phyloP scores from a whole-genome alignment of 495 filamentous ascomycete genomes.

The Daldinia bambusicola region DNA sequence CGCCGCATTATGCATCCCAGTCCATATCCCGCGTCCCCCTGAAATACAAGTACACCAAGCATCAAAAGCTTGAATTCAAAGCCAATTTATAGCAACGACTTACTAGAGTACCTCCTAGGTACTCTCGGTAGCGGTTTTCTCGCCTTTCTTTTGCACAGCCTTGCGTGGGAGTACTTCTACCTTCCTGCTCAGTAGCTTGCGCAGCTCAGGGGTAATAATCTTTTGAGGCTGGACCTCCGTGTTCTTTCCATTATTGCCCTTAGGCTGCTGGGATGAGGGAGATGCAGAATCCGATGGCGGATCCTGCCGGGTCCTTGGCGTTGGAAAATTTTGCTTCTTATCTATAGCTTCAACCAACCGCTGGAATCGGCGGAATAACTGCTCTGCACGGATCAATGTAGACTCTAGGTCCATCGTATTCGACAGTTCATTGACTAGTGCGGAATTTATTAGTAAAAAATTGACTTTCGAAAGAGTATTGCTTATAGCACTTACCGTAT shows the following conservation, averaged over 20 bases:
- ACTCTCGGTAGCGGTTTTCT: slow-evolving; percentile 32
- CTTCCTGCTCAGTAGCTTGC: slow-evolving; percentile 76
- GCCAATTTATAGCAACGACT: not conserved
- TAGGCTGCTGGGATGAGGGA: slow-evolving; percentile 20
- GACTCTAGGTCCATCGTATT: slow-evolving; percentile 89
- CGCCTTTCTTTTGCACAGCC: slow-evolving; percentile 44
- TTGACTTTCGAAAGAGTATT: slow-evolving; percentile 5
- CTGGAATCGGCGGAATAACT: slow-evolving; percentile 87
- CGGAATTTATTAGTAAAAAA: slow-evolving; percentile 24
- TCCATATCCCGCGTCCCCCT: not conserved
- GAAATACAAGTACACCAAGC: slow-evolving; percentile 27
- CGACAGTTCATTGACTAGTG: slow-evolving; percentile 88
- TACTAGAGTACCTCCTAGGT: slow-evolving; percentile 37
- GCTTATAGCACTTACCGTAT: slow-evolving; percentile 71
- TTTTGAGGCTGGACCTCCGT: slow-evolving; percentile 58
- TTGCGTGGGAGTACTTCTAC: slow-evolving; percentile 70
- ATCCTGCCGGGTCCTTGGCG: slow-evolving; percentile 57
- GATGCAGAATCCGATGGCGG: slow-evolving; percentile 32
- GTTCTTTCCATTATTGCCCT: slow-evolving; percentile 45
- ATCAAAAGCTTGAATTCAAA: slow-evolving; percentile 2
- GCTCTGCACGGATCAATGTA: slow-evolving; percentile 86
- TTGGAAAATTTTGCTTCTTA: slow-evolving; percentile 82
- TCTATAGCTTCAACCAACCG: slow-evolving; percentile 88
- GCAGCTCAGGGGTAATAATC: slow-evolving; percentile 84
- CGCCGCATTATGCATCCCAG: slow-evolving; percentile 15